A percentile compares a stretch with the other conserved stretches of the same genome.
Evolutionary conservation across 306 rosid species (phyloP).

Genomic region (Carpinus fangiana): DNA sequence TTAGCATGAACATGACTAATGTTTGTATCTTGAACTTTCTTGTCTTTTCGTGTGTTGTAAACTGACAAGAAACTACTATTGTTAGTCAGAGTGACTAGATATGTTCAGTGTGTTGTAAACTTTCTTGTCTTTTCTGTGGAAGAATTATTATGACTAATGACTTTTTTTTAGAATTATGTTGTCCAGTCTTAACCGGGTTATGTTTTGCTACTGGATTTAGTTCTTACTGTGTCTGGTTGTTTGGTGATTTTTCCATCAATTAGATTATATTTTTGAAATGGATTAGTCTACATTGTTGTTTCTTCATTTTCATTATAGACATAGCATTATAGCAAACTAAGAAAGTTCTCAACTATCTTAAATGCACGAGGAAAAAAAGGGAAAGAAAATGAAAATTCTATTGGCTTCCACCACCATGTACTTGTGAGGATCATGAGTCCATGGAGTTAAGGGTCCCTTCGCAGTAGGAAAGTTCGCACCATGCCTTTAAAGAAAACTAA

Average conservation of each 20-base stretch:
- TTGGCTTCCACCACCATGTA: background rate
- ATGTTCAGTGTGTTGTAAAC: background rate
- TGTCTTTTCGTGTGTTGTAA: background rate
- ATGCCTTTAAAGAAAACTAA: background rate
- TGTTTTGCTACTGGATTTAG: background rate
- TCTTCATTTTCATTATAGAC: background rate
- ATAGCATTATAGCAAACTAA: background rate
- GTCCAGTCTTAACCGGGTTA: background rate
- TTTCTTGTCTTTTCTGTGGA: background rate
- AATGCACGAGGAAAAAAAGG: background rate
- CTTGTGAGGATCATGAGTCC: no score
- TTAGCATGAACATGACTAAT: background rate
- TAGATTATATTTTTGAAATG: background rate
- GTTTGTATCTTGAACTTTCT: background rate
- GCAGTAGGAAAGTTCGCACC: background rate
- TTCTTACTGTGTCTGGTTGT: background rate
- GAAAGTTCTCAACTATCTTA: background rate
- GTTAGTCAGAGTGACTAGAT: background rate
- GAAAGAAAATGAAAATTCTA: background rate
- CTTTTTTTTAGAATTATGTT: background rate
- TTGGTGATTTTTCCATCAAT: background rate
- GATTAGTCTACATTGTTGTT: background rate
- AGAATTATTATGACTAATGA: background rate
- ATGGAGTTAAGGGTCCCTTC: background rate
- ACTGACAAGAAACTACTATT: background rate